Evolutionary conservation across 805 yeast species (phyloP).

Genomic region (Barnettozyma californica): DNA sequence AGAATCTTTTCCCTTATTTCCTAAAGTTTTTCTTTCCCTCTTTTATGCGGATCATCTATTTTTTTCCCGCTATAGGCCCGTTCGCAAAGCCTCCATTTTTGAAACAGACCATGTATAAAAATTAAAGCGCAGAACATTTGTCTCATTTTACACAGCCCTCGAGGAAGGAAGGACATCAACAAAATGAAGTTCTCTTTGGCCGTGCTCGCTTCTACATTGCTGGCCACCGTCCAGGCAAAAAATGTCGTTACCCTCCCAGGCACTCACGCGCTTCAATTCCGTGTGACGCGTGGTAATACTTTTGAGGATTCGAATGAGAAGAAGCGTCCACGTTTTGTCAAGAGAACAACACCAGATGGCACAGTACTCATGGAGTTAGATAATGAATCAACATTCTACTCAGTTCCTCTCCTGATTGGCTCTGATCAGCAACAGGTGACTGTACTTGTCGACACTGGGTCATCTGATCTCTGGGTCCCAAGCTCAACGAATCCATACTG

Average conservation of each 20-base stretch:
- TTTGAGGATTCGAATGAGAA: conserved; percentile 10
- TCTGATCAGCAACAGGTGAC: conserved; percentile 50
- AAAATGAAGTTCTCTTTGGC: conserved; percentile 5
- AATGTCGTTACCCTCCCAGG: conserved; percentile 11
- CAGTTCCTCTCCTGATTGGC: conserved; percentile 46
- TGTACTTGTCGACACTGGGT: conserved; percentile 70
- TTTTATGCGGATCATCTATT: no score
- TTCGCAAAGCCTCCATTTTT: no score
- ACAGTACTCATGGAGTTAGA: conserved; percentile 29
- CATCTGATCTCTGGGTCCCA: conserved; percentile 67
- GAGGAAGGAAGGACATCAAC: no score
- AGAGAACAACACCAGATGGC: conserved; percentile 25
- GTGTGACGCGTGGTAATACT: conserved; percentile 16
- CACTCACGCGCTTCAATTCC: conserved; percentile 12
- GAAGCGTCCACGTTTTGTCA: conserved; percentile 10
- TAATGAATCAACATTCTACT: conserved; percentile 40
- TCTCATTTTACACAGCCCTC: no score
- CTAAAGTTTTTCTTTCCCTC: no score
- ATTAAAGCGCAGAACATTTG: no score
- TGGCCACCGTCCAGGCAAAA: conserved; percentile 12
- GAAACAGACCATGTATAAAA: no score
- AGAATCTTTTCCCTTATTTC: no score
- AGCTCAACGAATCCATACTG: conserved; percentile 45
- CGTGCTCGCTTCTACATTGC: background rate
- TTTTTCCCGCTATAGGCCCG: no score